phyloP scores from a whole-genome alignment of 257 asterid species.

The Dorcoceras hygrometricum region DNA sequence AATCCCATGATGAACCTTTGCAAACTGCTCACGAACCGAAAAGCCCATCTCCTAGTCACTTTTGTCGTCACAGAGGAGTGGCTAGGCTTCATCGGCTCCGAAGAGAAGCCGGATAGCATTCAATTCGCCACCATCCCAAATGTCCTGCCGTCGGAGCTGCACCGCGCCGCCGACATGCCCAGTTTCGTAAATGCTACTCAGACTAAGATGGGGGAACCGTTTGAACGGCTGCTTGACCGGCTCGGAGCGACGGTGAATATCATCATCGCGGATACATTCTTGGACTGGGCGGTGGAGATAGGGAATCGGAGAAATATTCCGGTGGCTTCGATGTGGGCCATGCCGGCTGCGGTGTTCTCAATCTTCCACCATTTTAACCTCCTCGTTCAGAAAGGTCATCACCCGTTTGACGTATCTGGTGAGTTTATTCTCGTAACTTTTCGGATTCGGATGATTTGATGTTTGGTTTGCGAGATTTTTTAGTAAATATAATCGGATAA shows the following conservation, averaged over 20 bases:
- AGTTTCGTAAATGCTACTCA: conserved; percentile 32
- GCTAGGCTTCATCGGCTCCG: conserved; percentile 39
- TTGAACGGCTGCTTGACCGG: conserved; percentile 46
- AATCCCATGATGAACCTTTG: conserved; percentile 36
- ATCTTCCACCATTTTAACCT: conserved; percentile 36
- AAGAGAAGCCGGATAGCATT: conserved; percentile 32
- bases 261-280: conserved; percentile 36
- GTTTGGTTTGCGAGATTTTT: no score
- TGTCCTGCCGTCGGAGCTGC: conserved; percentile 58
- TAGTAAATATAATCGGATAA: no score
- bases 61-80: conserved; percentile 37
- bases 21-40: conserved; percentile 14
- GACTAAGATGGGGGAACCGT: conserved; percentile 45
- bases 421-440: no score
- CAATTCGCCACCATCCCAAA: conserved; percentile 42
- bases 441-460: no score
- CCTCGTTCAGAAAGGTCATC: conserved; percentile 41
- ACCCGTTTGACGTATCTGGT: no score
- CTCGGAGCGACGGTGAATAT: no score
- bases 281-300: conserved; percentile 35
- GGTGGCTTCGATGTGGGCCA: conserved; percentile 46
- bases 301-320: conserved; percentile 46
- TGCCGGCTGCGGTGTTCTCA: conserved; percentile 48
- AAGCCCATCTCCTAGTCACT: conserved; percentile 29
- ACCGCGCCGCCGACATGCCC: conserved; percentile 34